Percentiles rank a stretch among this genome's conserved stretches.
phyloP scores from a whole-genome alignment of 352 stramenopile genomes.

The Blastocystis hominis region DNA sequence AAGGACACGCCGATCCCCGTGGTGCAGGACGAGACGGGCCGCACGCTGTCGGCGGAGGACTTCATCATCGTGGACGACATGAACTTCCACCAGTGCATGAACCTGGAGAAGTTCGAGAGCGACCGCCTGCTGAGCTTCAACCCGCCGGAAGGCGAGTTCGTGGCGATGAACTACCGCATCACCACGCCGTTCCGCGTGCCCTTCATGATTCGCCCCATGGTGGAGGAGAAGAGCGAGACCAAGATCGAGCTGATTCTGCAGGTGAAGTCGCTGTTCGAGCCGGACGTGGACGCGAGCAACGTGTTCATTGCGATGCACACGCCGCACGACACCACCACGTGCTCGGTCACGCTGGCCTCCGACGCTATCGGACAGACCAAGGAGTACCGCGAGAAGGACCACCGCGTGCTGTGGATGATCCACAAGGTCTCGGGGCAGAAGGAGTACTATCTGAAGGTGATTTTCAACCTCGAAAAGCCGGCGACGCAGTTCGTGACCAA shows the following conservation, averaged over 20 bases:
- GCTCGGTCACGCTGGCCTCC: constrained; percentile 61
- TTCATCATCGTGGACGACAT: constrained; percentile 88
- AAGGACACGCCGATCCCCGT: constrained; percentile 63
- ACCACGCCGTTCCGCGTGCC: constrained; percentile 88
- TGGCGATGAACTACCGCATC: constrained; percentile 92
- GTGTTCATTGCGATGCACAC: constrained; percentile 57
- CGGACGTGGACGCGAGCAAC: constrained; percentile 57
- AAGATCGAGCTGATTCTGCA: constrained; percentile 64
- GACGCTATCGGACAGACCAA: constrained; percentile 69
- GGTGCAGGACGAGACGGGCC: constrained; percentile 4
- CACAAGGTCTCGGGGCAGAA: constrained; percentile 87
- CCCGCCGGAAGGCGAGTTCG: constrained; percentile 79
- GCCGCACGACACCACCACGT: constrained; percentile 48
- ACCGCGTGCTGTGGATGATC: constrained; percentile 86
- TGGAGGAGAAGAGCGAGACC: constrained; percentile 81
- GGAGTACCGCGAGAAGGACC: constrained; percentile 85
- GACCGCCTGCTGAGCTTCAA: constrained; percentile 77
- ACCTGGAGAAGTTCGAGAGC: constrained; percentile 84
- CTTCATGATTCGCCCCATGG: constrained; percentile 90
- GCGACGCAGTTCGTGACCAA: constrained; percentile 33
- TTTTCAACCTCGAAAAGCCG: constrained; percentile 67
- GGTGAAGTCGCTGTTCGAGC: constrained; percentile 64
- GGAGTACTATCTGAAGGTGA: constrained; percentile 85
- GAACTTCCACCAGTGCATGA: constrained; percentile 97
- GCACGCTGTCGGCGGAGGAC: constrained; percentile 68